Conservation (phyloP, 345 rosid genomes). For the Firmiana major region DNA sequence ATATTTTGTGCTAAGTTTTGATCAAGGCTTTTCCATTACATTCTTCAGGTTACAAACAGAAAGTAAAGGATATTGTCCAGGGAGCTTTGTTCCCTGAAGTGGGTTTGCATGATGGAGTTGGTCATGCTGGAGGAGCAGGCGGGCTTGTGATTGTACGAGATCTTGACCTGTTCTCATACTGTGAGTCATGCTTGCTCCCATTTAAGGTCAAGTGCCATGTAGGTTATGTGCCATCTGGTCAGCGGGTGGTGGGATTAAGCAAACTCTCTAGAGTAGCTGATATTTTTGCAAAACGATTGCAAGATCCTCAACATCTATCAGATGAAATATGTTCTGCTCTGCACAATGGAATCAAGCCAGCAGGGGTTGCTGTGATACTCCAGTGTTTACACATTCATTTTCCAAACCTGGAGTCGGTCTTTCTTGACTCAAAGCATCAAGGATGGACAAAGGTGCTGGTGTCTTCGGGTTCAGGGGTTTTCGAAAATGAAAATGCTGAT, state of each 20-base stretch:
- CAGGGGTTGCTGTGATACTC: constrained; percentile 88
- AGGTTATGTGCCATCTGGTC: constrained; percentile 84
- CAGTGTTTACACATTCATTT: constrained; percentile 78
- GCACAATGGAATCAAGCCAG: constrained; percentile 70
- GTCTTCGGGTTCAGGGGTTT: constrained; percentile 75
- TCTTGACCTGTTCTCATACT: constrained; percentile 86
- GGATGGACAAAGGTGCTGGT: constrained; percentile 54
- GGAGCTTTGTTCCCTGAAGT: constrained; percentile 95
- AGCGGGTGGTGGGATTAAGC: constrained; percentile 84
- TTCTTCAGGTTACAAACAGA: constrained; percentile 65
- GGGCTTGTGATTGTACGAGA: constrained; percentile 92
- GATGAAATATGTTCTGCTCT: constrained; percentile 76
- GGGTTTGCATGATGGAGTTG: constrained; percentile 64
- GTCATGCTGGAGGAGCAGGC: constrained; percentile 88
- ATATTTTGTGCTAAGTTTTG: background rate
- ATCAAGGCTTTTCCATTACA: background rate
- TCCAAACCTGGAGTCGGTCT: constrained; percentile 50
- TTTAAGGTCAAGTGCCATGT: constrained; percentile 85
- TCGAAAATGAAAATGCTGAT: constrained; percentile 51
- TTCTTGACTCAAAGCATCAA: constrained; percentile 43
- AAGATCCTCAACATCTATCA: constrained; percentile 79
- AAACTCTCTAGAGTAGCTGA: constrained; percentile 91
- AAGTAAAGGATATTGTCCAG: constrained; percentile 74
- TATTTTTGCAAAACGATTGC: constrained; percentile 88
- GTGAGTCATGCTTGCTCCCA: constrained; percentile 91